Conservation (phyloP, 306 rosid genomes). For the Leucaena leucocephala region DNA sequence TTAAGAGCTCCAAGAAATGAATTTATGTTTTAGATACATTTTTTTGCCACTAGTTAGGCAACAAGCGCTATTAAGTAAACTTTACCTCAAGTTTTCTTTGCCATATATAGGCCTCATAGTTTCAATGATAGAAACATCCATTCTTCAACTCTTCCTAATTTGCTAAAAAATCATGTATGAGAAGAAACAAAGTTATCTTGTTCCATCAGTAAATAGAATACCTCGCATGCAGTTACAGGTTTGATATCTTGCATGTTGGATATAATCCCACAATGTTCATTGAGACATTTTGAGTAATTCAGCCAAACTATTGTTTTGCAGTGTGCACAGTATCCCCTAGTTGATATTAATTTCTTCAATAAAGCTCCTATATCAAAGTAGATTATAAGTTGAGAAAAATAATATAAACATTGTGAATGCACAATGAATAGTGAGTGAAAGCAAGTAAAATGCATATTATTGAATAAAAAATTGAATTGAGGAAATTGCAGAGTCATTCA, state of each 20-base stretch:
- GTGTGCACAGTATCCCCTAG: constrained; percentile 71
- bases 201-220: constrained; percentile 35
- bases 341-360: constrained; percentile 52
- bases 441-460: background rate
- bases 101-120: background rate
- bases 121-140: background rate
- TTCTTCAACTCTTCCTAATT: background rate
- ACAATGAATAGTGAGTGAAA: constrained; percentile 11
- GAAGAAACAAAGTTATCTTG: background rate
- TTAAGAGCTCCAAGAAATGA: background rate
- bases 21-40: too few relatives aligned
- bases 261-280: constrained; percentile 38
- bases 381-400: constrained; percentile 21
- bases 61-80: too few relatives aligned
- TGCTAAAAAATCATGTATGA: background rate
- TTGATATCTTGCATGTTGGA: constrained; percentile 53
- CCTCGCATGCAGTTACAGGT: constrained; percentile 66
- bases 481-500: too few relatives aligned
- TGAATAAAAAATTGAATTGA: background rate
- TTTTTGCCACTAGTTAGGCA: too few relatives aligned
- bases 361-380: constrained; percentile 54
- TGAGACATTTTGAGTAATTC: constrained; percentile 63
- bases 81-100: background rate
- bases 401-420: constrained; percentile 9
- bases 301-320: constrained; percentile 77